A percentile compares a stretch with the other conserved stretches of the same genome.
Evolutionary conservation across 345 rosid species (phyloP).

Genomic region (Clarkia xantiana): DNA sequence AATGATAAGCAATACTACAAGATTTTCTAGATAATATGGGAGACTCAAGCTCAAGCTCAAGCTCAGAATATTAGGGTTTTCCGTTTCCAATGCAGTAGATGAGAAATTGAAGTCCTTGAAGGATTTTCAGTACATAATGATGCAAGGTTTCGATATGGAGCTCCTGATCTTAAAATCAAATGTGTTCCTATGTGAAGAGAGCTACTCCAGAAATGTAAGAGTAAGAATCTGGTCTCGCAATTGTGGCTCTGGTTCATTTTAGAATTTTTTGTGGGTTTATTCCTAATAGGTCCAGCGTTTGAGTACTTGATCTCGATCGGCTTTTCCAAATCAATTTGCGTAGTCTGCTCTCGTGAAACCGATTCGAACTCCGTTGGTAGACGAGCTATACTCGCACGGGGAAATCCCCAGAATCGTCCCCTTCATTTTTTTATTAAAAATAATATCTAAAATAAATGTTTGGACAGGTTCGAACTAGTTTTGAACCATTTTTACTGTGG

Average conservation of each 20-base stretch:
- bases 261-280: constrained; percentile 45
- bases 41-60: constrained; percentile 22
- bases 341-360: constrained; percentile 22
- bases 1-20: constrained; percentile 20
- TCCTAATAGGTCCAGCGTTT: constrained; percentile 36
- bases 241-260: constrained; percentile 30
- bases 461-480: no score
- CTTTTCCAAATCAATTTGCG: constrained; percentile 21
- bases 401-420: constrained; percentile 25
- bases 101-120: constrained; percentile 17
- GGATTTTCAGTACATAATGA: constrained; percentile 23
- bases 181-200: constrained; percentile 26
- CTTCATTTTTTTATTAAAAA: no score
- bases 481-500: no score
- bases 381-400: constrained; percentile 29
- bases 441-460: no score
- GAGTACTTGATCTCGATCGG: constrained; percentile 27
- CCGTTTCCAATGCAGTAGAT: constrained; percentile 14
- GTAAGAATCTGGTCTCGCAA: constrained; percentile 19
- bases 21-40: constrained; percentile 19
- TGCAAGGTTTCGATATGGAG: constrained; percentile 30
- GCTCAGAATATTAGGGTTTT: constrained; percentile 11
- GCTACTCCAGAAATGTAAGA: constrained; percentile 12
- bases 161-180: constrained; percentile 34
- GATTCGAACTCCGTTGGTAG: constrained; percentile 33